Percentiles rank a stretch among this genome's conserved stretches.
Evolutionary conservation across 208 protist genomes (phyloP).

Genomic region (Trypanosoma melophagium): DNA sequence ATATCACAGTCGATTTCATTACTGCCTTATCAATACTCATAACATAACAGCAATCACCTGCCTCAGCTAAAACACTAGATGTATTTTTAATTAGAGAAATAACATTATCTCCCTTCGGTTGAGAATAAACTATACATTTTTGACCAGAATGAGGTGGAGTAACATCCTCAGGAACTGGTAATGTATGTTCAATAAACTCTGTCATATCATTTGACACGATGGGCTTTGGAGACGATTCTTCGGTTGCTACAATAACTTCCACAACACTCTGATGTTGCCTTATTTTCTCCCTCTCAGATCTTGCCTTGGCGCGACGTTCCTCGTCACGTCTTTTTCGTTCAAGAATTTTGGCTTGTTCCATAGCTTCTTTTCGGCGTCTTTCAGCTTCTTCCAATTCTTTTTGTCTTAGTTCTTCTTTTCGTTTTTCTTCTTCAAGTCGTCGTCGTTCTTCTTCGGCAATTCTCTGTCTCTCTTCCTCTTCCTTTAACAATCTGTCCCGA

Average conservation of each 20-base stretch:
- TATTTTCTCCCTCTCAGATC: slow-evolving; percentile 34
- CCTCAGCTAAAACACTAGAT: slow-evolving; percentile 34
- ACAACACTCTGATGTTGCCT: slow-evolving; percentile 10
- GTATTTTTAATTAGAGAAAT: slow-evolving; percentile 32
- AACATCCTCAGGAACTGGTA: not conserved
- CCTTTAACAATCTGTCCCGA: slow-evolving; percentile 26
- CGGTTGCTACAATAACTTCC: not conserved
- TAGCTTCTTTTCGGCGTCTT: slow-evolving; percentile 26
- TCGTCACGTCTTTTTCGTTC: slow-evolving; percentile 61
- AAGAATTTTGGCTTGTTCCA: slow-evolving; percentile 52
- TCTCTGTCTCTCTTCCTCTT: slow-evolving; percentile 34
- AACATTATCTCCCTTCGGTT: slow-evolving; percentile 34
- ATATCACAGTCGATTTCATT: slow-evolving; percentile 36
- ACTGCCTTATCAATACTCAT: slow-evolving; percentile 39
- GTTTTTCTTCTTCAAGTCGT: slow-evolving; percentile 33
- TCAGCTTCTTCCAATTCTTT: slow-evolving; percentile 50
- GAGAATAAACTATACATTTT: slow-evolving; percentile 14
- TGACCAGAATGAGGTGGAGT: not conserved
- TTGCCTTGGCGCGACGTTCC: slow-evolving; percentile 29
- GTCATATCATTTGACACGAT: slow-evolving; percentile 3
- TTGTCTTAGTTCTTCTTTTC: slow-evolving; percentile 34
- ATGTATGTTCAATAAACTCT: not conserved
- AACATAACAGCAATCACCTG: slow-evolving; percentile 46
- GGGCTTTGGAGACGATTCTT: not conserved
- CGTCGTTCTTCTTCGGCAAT: slow-evolving; percentile 37